phyloP scores from a whole-genome alignment of 2,329 filamentous ascomycete genomes.

The Salinomyces thailandicus region DNA sequence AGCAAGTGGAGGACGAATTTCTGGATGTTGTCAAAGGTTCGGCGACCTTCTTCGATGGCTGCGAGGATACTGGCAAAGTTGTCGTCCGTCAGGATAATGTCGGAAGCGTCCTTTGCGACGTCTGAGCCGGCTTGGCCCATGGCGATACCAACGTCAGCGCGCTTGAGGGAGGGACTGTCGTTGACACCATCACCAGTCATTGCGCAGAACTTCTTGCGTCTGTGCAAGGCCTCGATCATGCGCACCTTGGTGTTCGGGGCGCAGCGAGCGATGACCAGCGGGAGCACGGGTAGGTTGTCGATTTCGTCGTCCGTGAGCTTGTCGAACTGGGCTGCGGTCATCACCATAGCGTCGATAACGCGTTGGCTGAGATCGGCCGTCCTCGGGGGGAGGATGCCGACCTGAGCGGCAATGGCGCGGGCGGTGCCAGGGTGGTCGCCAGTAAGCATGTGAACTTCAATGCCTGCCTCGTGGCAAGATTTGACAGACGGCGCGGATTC shows the following conservation, averaged over 20 bases:
- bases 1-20: conserved; percentile 85
- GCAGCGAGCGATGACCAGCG: conserved; percentile 73
- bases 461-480: conserved; percentile 62
- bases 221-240: conserved; percentile 81
- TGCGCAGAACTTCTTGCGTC: conserved; percentile 64
- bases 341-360: conserved; percentile 59
- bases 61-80: conserved; percentile 81
- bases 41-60: conserved; percentile 69
- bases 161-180: conserved; percentile 69
- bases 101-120: conserved; percentile 70
- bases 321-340: conserved; percentile 50
- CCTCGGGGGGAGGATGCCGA: conserved; percentile 56
- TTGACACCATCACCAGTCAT: conserved; percentile 90
- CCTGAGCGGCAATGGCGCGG: conserved; percentile 65
- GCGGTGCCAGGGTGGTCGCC: conserved; percentile 74
- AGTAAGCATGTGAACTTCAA: conserved; percentile 74
- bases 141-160: conserved; percentile 75
- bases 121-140: conserved; percentile 67
- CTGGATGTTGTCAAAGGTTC: conserved; percentile 83
- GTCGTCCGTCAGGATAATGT: conserved; percentile 81
- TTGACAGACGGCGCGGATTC: conserved; percentile 65
- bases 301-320: conserved; percentile 43
- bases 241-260: conserved; percentile 78
- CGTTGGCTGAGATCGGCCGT: conserved; percentile 48
- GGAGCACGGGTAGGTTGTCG: conserved; percentile 61